These are phyloP conservation scores for Gastrolobium bilobum DNA, from an alignment of 306 rosid genomes.

Conservation along the genomic window DNA sequence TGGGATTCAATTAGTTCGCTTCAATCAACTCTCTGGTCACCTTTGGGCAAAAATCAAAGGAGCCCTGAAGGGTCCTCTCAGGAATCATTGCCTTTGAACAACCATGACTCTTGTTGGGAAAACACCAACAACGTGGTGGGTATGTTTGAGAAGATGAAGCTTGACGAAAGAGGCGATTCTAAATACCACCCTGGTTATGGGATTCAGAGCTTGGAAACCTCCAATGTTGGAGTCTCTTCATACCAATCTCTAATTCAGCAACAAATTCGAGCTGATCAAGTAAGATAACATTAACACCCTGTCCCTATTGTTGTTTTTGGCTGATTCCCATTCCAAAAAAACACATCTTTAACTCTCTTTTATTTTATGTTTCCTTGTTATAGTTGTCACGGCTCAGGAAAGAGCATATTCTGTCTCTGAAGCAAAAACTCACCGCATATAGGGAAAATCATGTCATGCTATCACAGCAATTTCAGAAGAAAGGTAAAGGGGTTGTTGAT, in stretches of 20 bases:
- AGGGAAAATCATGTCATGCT: conserved; percentile 12
- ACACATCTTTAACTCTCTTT: background rate
- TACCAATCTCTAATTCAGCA: conserved; percentile 46
- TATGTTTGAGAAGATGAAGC: conserved; percentile 60
- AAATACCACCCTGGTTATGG: conserved; percentile 16
- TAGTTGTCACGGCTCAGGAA: conserved; percentile 46
- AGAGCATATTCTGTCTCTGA: conserved; percentile 47
- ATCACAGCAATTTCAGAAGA: conserved; percentile 43
- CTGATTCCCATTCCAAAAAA: background rate
- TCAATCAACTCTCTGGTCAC: conserved; percentile 59
- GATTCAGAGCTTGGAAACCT: conserved; percentile 27
- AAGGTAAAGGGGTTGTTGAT: conserved; percentile 35
- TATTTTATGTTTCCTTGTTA: background rate
- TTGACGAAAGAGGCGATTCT: conserved; percentile 35
- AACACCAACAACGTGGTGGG: conserved; percentile 30
- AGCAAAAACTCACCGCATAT: conserved; percentile 29
- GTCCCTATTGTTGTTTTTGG: background rate
- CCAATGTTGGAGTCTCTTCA: conserved; percentile 33
- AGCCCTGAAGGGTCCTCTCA: conserved; percentile 60
- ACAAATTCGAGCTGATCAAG: conserved; percentile 67
- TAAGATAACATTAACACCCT: conserved; percentile 28
- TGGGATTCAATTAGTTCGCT: conserved; percentile 63
- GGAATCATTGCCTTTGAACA: conserved; percentile 52
- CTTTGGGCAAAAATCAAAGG: conserved; percentile 58
- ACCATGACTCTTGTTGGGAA: conserved; percentile 43